Evolutionary conservation across 331 rosid species (phyloP).

Genomic region (Quercus lobata): DNA sequence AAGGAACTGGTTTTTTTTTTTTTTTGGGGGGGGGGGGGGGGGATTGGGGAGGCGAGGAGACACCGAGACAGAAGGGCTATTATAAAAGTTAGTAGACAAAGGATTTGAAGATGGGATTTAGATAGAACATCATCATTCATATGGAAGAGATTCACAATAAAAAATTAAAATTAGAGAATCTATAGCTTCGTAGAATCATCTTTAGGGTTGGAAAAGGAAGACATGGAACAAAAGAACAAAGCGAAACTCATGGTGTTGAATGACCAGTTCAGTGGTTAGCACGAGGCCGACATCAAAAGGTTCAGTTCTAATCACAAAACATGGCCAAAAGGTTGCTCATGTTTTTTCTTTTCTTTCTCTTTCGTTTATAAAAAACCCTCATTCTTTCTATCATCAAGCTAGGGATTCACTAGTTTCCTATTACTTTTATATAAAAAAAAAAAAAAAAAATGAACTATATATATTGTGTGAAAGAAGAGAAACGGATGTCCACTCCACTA

Average conservation of each 20-base stretch:
- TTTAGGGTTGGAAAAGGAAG: slow-evolving; percentile 14
- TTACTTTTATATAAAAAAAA: no score
- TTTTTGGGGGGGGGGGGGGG: no score
- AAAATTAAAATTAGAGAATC: slow-evolving; percentile 30
- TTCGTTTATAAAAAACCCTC: background rate
- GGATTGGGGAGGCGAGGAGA: no score
- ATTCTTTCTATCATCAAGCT: background rate
- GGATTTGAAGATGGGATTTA: background rate
- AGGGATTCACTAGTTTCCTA: background rate
- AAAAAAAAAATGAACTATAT: no score
- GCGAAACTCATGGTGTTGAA: background rate
- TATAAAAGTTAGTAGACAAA: background rate
- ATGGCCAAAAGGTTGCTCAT: slow-evolving; percentile 14
- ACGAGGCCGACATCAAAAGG: slow-evolving; percentile 16
- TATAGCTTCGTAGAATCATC: slow-evolving; percentile 29
- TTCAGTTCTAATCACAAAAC: background rate
- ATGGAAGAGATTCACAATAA: background rate
- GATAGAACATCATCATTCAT: background rate
- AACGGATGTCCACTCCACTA: no score
- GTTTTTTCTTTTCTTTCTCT: background rate
- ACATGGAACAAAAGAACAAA: slow-evolving; percentile 6
- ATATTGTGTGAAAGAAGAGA: no score
- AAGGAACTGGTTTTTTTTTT: no score
- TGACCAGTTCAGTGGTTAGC: slow-evolving; percentile 4
- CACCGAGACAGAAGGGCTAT: background rate